Percentiles rank a stretch among this genome's conserved stretches.
Evolutionary conservation across 352 stramenopile genomes (phyloP).

Genomic region (Phytophthora tentaculata): DNA sequence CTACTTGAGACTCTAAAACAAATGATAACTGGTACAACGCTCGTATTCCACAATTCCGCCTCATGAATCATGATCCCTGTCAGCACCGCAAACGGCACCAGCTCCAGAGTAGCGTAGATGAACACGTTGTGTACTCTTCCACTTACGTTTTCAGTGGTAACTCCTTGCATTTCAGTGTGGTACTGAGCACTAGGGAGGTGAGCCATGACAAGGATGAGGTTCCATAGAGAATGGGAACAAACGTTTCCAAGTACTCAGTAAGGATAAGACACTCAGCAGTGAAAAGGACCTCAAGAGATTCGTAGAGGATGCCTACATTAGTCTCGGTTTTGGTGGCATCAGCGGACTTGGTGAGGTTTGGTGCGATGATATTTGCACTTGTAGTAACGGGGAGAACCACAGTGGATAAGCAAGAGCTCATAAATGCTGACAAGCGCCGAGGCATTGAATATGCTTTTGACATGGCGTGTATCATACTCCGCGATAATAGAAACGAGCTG

Average conservation of each 20-base stretch:
- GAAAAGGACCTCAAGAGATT: slow-evolving; percentile 31
- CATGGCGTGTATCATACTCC: not conserved
- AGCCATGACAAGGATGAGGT: slow-evolving; percentile 17
- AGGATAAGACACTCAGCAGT: slow-evolving; percentile 38
- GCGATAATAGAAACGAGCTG: not conserved
- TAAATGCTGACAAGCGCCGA: not conserved
- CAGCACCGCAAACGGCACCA: slow-evolving; percentile 24
- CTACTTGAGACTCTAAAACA: slow-evolving; percentile 27
- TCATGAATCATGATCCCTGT: slow-evolving; percentile 9
- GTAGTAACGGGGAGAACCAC: not conserved
- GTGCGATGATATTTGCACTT: no score
- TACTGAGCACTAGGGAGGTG: slow-evolving; percentile 32
- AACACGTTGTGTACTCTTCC: slow-evolving; percentile 13
- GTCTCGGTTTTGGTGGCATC: not conserved
- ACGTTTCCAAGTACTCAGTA: slow-evolving; percentile 37
- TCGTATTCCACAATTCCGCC: slow-evolving; percentile 19
- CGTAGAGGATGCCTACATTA: slow-evolving; percentile 2
- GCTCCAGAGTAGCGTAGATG: slow-evolving; percentile 24
- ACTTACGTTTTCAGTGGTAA: no score
- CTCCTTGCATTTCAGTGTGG: slow-evolving; percentile 29
- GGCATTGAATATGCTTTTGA: not conserved
- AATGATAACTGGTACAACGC: slow-evolving; percentile 32
- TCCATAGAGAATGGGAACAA: slow-evolving; percentile 37
- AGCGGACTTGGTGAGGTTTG: not conserved
- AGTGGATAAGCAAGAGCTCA: not conserved